A percentile compares a stretch with the other conserved stretches of the same genome.
Conservation (phyloP, 108 stramenopile genomes). For the Chaetoceros muelleri region DNA sequence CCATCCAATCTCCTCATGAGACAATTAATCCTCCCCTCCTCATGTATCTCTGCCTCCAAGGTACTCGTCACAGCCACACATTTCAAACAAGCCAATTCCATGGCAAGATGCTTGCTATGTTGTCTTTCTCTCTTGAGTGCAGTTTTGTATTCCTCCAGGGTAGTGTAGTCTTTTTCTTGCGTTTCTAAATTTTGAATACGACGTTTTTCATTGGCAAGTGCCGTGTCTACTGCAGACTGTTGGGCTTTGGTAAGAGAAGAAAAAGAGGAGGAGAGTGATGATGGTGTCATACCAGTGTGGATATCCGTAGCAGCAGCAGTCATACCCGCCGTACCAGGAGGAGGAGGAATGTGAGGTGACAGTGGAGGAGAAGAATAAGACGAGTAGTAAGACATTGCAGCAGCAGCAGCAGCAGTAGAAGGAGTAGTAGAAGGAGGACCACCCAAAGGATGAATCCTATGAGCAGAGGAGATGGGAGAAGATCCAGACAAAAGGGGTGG, state of each 20-base stretch:
- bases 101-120: slow-evolving; percentile 14
- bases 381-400: too few species aligned
- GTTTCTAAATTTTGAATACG: slow-evolving; percentile 23
- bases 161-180: slow-evolving; percentile 13
- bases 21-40: slow-evolving; percentile 30
- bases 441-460: too few species aligned
- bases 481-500: too few species aligned
- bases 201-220: slow-evolving; percentile 10
- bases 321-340: too few species aligned
- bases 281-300: too few species aligned
- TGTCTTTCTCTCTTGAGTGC: slow-evolving; percentile 27
- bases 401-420: too few species aligned
- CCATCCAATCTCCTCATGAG: slow-evolving; percentile 26
- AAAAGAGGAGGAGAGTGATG: too few species aligned
- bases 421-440: too few species aligned
- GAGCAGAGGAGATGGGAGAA: too few species aligned
- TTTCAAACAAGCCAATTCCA: slow-evolving; percentile 19
- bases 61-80: slow-evolving; percentile 18
- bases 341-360: too few species aligned
- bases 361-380: too few species aligned
- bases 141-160: slow-evolving; percentile 16
- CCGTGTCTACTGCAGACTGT: not conserved
- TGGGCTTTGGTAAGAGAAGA: not conserved
- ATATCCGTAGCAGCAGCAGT: too few species aligned
- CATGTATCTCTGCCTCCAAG: slow-evolving; percentile 27